Conservation (phyloP, 2,329 filamentous ascomycete genomes). For the Echinosphaeria canescens region DNA sequence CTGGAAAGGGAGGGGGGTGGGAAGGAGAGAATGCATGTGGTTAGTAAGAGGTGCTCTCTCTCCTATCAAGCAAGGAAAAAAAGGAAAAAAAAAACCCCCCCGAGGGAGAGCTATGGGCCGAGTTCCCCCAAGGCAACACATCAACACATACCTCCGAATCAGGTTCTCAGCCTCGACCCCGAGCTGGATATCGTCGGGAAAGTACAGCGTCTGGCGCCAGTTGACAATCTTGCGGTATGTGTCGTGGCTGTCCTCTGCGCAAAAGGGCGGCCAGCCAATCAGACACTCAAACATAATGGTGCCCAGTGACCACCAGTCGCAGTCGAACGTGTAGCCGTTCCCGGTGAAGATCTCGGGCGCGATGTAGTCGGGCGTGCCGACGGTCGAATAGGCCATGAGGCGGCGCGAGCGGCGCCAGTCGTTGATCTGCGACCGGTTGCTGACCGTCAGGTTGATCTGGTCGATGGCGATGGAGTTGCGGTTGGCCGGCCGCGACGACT, state of each 20-base stretch:
- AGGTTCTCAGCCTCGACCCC: conserved; percentile 79
- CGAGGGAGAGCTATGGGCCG: no score
- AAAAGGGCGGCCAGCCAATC: conserved; percentile 97
- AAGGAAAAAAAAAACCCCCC: no score
- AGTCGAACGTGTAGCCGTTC: conserved; percentile 88
- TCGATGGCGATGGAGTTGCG: conserved; percentile 90
- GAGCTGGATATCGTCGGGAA: conserved; percentile 85
- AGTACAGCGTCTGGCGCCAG: conserved; percentile 89
- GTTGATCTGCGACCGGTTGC: conserved; percentile 94
- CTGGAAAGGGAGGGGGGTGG: conserved; percentile 20
- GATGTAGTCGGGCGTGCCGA: conserved; percentile 96
- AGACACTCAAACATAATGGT: conserved; percentile 99
- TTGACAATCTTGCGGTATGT: conserved; percentile 99
- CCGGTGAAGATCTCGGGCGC: conserved; percentile 96
- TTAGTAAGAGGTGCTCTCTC: not conserved
- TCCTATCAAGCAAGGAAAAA: no score
- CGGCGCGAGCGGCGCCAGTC: conserved; percentile 94
- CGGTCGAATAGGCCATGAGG: conserved; percentile 93
- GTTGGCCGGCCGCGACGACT: conserved; percentile 56
- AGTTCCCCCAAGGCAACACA: no score
- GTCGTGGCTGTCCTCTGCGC: conserved; percentile 90
- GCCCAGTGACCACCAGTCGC: conserved; percentile 97
- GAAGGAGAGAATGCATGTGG: not conserved
- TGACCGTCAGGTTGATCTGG: conserved; percentile 95
- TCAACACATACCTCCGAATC: conserved; percentile 56